Base-by-base conservation (phyloP, 2,329 filamentous ascomycete species). In the Lecanicillium sp. region DNA sequence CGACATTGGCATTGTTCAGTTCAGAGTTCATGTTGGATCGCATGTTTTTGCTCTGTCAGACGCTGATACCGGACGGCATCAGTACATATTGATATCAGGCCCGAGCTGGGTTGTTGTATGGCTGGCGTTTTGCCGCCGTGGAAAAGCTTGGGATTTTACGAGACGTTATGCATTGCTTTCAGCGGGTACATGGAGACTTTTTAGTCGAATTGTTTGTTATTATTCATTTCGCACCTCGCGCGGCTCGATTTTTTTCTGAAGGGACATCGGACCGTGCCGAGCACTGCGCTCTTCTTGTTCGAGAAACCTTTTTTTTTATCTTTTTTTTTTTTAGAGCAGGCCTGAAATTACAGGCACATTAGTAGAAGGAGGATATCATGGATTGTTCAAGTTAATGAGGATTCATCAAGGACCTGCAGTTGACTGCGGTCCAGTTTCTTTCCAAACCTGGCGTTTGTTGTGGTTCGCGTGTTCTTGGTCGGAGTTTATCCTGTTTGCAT, bases 351-450 rank as follows among this genome's bases (percentile, higher is more conserved):
- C 38, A 40, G 51, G 51, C 45, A 46, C 50, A 54, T 53, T 41
- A 40, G 51, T 55, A 54, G 52, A 56, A 42, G 51, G 40, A 30
- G 48, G 50, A 26, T 49, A 38, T 35, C 45, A 51, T 54, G 40
- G 36, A 51, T 45, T 50, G 54, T 55, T 41, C 49, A 43, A 49
- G 51, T 55, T 56, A 56, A 56, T 56, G 50, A 54, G 48, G 42
- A 51, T 48, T 55, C 20, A 42, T 41, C 29, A 12, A 27, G 7
- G 40, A 78, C 78, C 39, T 78, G 78, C 30, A 73, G 67, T 77
- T 15, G 73, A 71, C 75, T 5, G 69, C 70, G 7, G 29, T 24
- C 19, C 5, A 7, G 17, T 19, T 38, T 43, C 33, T 36, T 24
- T 33, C 40, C 36, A 33, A 23, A 33, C n/a, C 10, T 32, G n/a